Conservation (phyloP, 768 basidiomycete genomes). For the Postia placenta region DNA sequence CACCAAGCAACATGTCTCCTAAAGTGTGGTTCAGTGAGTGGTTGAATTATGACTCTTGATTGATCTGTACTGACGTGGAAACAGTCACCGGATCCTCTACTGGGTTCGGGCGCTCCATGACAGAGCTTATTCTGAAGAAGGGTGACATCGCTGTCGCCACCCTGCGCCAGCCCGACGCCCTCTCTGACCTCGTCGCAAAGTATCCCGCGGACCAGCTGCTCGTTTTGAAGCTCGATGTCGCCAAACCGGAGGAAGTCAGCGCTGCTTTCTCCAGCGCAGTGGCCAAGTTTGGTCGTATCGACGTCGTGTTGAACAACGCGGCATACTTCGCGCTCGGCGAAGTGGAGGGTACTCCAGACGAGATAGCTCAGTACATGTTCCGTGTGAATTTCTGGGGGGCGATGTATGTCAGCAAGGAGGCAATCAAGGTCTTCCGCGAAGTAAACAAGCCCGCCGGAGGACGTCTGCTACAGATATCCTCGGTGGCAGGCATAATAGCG, state of each 20-base stretch:
- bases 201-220: constrained; percentile 19
- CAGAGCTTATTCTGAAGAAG: constrained; percentile 14
- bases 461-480: constrained; percentile 32
- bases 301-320: constrained; percentile 31
- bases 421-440: constrained; percentile 24
- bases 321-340: constrained; percentile 20
- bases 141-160: constrained; percentile 17
- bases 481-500: constrained; percentile 21
- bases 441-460: constrained; percentile 24
- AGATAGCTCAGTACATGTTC: constrained; percentile 22
- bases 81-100: constrained; percentile 21
- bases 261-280: constrained; percentile 17
- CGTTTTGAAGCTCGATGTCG: constrained; percentile 26
- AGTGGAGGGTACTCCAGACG: constrained; percentile 22
- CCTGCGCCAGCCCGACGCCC: constrained; percentile 9
- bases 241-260: constrained; percentile 13
- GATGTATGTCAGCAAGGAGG: constrained; percentile 21
- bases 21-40: constrained; percentile 12
- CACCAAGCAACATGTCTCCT: neutral
- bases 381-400: constrained; percentile 30
- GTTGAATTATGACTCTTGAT: neutral
- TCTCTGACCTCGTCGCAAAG: constrained; percentile 9
- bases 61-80: too few relatives aligned
- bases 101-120: constrained; percentile 15
- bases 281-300: constrained; percentile 24